A percentile compares a stretch with the other conserved stretches of the same genome.
phyloP scores from a whole-genome alignment of 140 eudicot species.

The Oenanthe javanica region DNA sequence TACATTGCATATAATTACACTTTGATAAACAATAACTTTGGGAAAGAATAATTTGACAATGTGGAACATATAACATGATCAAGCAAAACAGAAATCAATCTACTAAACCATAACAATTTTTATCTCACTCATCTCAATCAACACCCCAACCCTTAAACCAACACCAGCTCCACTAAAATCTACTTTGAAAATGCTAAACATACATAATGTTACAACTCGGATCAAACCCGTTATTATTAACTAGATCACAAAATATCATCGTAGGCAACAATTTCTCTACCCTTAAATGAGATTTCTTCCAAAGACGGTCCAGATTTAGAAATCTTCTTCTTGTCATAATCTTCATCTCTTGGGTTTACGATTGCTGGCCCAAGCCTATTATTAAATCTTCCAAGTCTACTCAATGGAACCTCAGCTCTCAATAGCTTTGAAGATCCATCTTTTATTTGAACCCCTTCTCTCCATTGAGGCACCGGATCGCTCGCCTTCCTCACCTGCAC shows the following conservation, averaged over 20 bases:
- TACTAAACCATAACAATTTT: background rate
- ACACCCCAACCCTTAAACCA: background rate
- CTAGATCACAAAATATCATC: constrained; percentile 66
- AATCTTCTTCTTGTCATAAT: background rate
- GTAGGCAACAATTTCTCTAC: constrained; percentile 87
- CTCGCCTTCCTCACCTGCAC: constrained; percentile 79
- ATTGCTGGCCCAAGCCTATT: constrained; percentile 66
- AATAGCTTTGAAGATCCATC: constrained; percentile 52
- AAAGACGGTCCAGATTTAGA: constrained; percentile 10
- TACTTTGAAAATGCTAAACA: background rate
- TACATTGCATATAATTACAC: background rate
- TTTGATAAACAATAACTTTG: background rate
- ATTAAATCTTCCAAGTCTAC: constrained; percentile 73
- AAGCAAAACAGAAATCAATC: background rate
- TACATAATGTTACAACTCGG: constrained; percentile 14
- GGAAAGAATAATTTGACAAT: background rate
- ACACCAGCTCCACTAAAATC: background rate
- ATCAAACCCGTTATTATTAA: background rate
- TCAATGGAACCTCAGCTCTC: constrained; percentile 67
- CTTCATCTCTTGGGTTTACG: constrained; percentile 58
- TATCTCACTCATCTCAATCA: background rate
- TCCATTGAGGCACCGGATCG: constrained; percentile 70
- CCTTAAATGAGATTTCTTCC: constrained; percentile 42
- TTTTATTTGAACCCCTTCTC: constrained; percentile 48
- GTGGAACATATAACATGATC: background rate